These are phyloP conservation scores for Phytopythium cucurbitacearum DNA, from an alignment of 352 stramenopile genomes.

Conservation along the genomic window DNA sequence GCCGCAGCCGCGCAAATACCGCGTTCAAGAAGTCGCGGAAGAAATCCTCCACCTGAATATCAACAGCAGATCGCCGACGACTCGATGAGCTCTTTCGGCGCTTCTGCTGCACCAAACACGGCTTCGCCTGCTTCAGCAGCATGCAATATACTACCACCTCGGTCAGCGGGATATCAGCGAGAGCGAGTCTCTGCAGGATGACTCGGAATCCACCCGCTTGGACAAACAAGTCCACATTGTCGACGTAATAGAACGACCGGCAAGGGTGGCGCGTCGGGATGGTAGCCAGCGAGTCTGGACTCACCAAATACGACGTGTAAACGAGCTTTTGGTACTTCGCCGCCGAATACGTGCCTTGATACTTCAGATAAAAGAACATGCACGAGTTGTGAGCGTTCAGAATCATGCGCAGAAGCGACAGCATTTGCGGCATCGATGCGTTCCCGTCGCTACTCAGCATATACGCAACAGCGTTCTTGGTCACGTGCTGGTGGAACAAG, in stretches of 20 bases:
- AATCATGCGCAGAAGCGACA: conserved; percentile 74
- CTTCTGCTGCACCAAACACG: conserved; percentile 61
- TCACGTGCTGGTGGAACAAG: conserved; percentile 69
- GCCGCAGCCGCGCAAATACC: conserved; percentile 55
- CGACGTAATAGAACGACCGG: conserved; percentile 77
- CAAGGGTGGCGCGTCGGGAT: conserved; percentile 67
- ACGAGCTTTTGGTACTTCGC: conserved; percentile 62
- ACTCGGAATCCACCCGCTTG: conserved; percentile 76
- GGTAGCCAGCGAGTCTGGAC: conserved; percentile 39
- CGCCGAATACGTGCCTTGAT: conserved; percentile 52
- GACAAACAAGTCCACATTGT: conserved; percentile 81
- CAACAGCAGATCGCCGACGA: conserved; percentile 25
- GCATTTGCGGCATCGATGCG: conserved; percentile 30
- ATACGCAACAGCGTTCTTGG: conserved; percentile 73
- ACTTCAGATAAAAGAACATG: conserved; percentile 86
- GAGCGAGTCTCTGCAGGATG: conserved; percentile 59
- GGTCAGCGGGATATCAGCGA: conserved; percentile 31
- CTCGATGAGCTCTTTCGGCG: conserved; percentile 39
- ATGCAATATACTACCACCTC: conserved; percentile 71
- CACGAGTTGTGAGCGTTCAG: conserved; percentile 71
- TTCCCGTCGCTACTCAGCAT: conserved; percentile 44
- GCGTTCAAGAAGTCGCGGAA: conserved; percentile 77
- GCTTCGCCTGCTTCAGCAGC: conserved; percentile 69
- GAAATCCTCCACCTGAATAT: conserved; percentile 65
- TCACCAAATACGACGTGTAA: conserved; percentile 74